These are phyloP conservation scores for Calonectria honghensis DNA, from an alignment of 2,329 filamentous ascomycete genomes.

Conservation along the genomic window DNA sequence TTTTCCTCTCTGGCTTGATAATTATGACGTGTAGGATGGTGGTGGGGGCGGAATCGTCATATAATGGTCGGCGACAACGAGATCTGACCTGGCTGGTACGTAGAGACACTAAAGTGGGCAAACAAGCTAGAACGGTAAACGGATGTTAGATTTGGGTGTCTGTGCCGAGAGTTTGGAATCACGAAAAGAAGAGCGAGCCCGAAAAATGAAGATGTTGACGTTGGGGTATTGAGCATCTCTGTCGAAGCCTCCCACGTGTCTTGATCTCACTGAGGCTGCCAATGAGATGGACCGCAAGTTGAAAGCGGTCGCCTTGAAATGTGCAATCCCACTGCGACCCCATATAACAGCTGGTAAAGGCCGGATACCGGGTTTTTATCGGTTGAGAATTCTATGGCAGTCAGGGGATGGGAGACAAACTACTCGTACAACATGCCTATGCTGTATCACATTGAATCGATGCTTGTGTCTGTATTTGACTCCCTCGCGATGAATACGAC, in stretches of 20 bases:
- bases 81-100: background rate
- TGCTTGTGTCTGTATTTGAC: too few relatives aligned
- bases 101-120: background rate
- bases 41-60: background rate
- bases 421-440: background rate
- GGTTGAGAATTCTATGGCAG: background rate
- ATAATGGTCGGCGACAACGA: background rate
- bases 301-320: background rate
- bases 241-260: background rate
- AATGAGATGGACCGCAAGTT: background rate
- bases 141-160: background rate
- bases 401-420: background rate
- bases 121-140: background rate
- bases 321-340: background rate
- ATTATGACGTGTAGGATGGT: background rate
- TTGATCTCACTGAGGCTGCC: background rate
- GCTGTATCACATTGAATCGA: too few relatives aligned
- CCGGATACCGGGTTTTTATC: background rate
- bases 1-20: background rate
- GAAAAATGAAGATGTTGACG: background rate
- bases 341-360: background rate
- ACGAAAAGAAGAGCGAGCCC: background rate
- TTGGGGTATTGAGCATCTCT: background rate
- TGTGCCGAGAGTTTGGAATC: background rate
- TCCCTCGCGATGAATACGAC: background rate